Percentiles rank a stretch among this genome's conserved stretches.
phyloP scores from a whole-genome alignment of 2,329 filamentous ascomycete genomes.

The Penicillium decumbens region DNA sequence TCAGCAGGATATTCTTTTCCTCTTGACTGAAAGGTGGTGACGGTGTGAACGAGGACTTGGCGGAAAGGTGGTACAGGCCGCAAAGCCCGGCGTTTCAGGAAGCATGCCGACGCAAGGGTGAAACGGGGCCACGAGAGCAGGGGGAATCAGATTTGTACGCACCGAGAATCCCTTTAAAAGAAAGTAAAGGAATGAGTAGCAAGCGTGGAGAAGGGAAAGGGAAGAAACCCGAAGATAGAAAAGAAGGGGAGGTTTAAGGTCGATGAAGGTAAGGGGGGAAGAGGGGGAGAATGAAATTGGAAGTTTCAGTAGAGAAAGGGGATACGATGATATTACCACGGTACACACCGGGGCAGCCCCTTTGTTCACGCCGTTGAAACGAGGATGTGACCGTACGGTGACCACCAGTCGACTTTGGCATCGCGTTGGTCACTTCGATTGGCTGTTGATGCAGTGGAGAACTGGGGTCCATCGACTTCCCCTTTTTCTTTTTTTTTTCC shows the following conservation, averaged over 20 bases:
- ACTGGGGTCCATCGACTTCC: not conserved
- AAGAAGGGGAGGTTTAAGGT: slow-evolving; percentile 21
- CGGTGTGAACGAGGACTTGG: slow-evolving; percentile 10
- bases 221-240: slow-evolving; percentile 10
- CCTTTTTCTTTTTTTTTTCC: not conserved
- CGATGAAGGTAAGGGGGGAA: slow-evolving; percentile 18
- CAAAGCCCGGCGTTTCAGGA: slow-evolving; percentile 23
- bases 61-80: slow-evolving; percentile 19
- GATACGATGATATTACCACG: slow-evolving; percentile 16
- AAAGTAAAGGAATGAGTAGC: not conserved
- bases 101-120: slow-evolving; percentile 21
- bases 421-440: not conserved
- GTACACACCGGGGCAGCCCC: not conserved
- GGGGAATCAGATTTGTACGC: not conserved
- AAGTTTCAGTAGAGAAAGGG: slow-evolving; percentile 27
- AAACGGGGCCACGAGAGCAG: slow-evolving; percentile 11
- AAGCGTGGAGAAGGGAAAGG: slow-evolving; percentile 9
- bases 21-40: slow-evolving; percentile 5
- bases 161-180: slow-evolving; percentile 7
- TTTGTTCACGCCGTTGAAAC: not conserved
- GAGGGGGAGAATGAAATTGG: slow-evolving; percentile 21
- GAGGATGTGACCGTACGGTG: not conserved
- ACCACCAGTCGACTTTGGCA: slow-evolving; percentile 3
- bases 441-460: not conserved
- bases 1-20: slow-evolving; percentile 6